Evolutionary conservation across 495 filamentous ascomycete species (phyloP).

Genomic region (Jackrogersella minutella): DNA sequence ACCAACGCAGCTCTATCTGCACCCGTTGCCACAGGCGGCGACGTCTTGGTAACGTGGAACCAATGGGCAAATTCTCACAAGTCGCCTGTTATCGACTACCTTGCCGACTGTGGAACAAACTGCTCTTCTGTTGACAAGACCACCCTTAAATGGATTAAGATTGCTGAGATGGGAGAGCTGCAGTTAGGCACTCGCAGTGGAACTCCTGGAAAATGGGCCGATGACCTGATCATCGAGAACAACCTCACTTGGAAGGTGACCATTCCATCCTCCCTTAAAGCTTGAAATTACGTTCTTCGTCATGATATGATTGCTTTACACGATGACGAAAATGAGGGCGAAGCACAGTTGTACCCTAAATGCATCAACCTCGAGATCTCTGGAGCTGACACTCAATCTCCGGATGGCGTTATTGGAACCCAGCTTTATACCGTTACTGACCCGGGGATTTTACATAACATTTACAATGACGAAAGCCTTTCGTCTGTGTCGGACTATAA

Average conservation of each 20-base stretch:
- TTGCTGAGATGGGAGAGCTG: constrained; percentile 63
- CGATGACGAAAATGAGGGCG: constrained; percentile 58
- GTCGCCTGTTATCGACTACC: constrained; percentile 56
- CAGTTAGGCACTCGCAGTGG: constrained; percentile 39
- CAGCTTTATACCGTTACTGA: constrained; percentile 62
- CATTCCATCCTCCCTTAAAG: constrained; percentile 63
- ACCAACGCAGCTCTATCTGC: constrained; percentile 51
- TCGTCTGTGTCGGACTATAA: constrained; percentile 44
- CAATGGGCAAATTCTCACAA: constrained; percentile 57
- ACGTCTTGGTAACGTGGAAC: constrained; percentile 54
- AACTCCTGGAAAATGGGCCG: constrained; percentile 66
- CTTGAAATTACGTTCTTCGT: constrained; percentile 73
- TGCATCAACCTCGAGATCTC: constrained; percentile 74
- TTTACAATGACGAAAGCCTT: constrained; percentile 55
- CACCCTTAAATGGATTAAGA: constrained; percentile 70
- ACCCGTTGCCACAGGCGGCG: constrained; percentile 54
- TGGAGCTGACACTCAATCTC: constrained; percentile 60
- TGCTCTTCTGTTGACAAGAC: constrained; percentile 68
- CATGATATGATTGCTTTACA: constrained; percentile 78
- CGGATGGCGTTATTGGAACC: constrained; percentile 54
- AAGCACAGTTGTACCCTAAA: constrained; percentile 73
- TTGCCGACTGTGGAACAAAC: constrained; percentile 72
- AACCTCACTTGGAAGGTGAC: constrained; percentile 67
- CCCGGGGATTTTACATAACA: constrained; percentile 64
- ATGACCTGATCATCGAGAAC: constrained; percentile 66